A percentile compares a stretch with the other conserved stretches of the same genome.
phyloP scores from a whole-genome alignment of 2,329 filamentous ascomycete species.

The Ceratocystis cacaofunesta region DNA sequence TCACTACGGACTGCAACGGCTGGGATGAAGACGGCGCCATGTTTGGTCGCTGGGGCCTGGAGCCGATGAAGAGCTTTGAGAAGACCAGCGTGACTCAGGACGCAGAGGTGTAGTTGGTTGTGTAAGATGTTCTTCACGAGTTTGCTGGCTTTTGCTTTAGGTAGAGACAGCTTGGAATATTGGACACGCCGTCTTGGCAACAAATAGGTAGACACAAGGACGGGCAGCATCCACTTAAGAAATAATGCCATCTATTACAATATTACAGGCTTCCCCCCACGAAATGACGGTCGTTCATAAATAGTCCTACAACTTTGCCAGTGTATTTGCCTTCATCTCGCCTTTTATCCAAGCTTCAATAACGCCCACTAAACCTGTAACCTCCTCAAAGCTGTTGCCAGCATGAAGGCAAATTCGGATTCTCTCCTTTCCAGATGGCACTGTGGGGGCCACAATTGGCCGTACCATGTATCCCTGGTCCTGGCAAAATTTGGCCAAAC shows the following conservation, averaged over 20 bases:
- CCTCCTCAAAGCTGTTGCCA: conserved; percentile 43
- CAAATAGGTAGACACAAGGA: too few relatives aligned
- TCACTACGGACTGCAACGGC: conserved; percentile 80
- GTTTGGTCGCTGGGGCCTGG: conserved; percentile 70
- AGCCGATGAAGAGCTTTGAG: conserved; percentile 52
- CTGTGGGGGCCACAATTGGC: conserved; percentile 53
- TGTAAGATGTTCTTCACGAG: too few relatives aligned
- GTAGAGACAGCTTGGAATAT: too few relatives aligned
- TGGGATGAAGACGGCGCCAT: conserved; percentile 79
- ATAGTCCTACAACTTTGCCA: not conserved
- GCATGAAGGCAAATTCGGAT: conserved; percentile 55
- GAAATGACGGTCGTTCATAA: too few relatives aligned
- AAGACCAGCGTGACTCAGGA: conserved; percentile 19
- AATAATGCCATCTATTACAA: too few relatives aligned
- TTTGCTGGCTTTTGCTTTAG: too few relatives aligned
- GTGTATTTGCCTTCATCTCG: not conserved
- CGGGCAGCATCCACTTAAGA: too few relatives aligned
- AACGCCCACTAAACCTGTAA: conserved; percentile 36
- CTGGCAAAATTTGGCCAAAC: conserved; percentile 46
- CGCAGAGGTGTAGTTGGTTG: not conserved
- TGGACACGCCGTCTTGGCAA: too few relatives aligned
- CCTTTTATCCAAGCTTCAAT: conserved; percentile 34
- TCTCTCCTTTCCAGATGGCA: conserved; percentile 46
- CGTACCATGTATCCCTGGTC: conserved; percentile 43
- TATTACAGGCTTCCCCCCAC: too few relatives aligned